Conservation (phyloP, 2,329 filamentous ascomycete species). For the Diaporthe velutina region DNA sequence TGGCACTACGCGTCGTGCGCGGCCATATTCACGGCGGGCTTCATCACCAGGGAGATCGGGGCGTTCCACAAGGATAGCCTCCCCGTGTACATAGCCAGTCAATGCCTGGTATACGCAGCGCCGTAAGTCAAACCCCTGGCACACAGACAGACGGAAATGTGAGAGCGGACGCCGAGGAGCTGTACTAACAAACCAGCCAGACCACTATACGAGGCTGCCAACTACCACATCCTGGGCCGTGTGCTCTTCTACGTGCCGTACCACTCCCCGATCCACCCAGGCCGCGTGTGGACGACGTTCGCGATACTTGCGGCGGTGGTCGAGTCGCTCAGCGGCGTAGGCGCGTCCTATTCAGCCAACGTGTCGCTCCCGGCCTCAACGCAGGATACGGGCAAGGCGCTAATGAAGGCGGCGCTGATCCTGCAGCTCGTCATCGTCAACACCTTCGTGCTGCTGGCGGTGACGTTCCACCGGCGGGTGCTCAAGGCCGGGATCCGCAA, state of each 20-base stretch:
- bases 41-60: constrained; percentile 59
- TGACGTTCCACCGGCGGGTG: constrained; percentile 58
- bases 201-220: constrained; percentile 72
- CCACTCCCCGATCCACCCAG: constrained; percentile 65
- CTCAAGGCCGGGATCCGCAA: constrained; percentile 37
- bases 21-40: constrained; percentile 63
- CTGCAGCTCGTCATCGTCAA: constrained; percentile 63
- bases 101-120: constrained; percentile 52
- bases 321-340: constrained; percentile 60
- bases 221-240: constrained; percentile 74
- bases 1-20: constrained; percentile 61
- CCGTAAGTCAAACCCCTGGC: constrained; percentile 43
- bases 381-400: constrained; percentile 51
- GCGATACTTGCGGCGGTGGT: constrained; percentile 59
- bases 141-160: not conserved
- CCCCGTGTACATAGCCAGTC: constrained; percentile 55
- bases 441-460: constrained; percentile 58
- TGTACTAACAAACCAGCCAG: constrained; percentile 47
- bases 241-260: constrained; percentile 74
- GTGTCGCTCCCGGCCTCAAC: constrained; percentile 44
- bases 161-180: not conserved
- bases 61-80: constrained; percentile 61
- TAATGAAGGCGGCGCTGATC: constrained; percentile 57
- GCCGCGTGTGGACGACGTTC: constrained; percentile 60
- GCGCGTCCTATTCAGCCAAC: constrained; percentile 56